Base-by-base conservation (phyloP, 495 filamentous ascomycete species). In the Lophium mytilinum region DNA sequence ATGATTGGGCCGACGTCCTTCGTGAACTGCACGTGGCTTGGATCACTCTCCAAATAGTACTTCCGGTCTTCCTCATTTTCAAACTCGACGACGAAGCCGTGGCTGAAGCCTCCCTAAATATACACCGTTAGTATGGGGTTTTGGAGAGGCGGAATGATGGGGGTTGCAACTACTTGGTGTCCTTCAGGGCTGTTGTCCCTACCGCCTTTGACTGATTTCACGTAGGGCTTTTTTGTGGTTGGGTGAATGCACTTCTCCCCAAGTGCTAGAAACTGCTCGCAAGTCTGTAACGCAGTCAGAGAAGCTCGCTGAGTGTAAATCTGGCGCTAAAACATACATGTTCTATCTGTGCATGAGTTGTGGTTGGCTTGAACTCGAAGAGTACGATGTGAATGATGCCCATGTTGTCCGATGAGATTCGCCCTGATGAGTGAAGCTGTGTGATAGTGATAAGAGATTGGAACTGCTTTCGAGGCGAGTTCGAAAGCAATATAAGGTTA, bases 71-170 rank as follows among this genome's bases (percentile, higher is more conserved):
- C 66, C 39, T 69, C 60, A 33, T 68, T 80, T 14, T 75, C 78
- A 57, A 89, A 88, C 58, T 85, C 78, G 10, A 77, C 66, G 0
- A 86, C 73, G 56, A 87, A 88, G 1, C 67, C 80, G 61, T 90
- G 82, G 3, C 78, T 77, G 40, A 79, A 73, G 0, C 73, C 79
- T n/a, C 69, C 67, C 78, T 84, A 43, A 52, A 30, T 17, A n/a
- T 19, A 40, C 4, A 46, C 14, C 39, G 24, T 37, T 5, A 21
- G 34, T 50, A 19, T 49, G 18, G 15, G 4, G 0, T 12, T 2
- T 52, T 7, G 12, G n/a, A 2, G 8, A 52, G 37, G 9, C 50
- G 17, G 56, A 35, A 45, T 37, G 33, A 53, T 8, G 7, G 46
- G 52, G 39, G 35, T 17, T 24, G 45, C 7, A 55, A 52, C 52